A percentile compares a stretch with the other conserved stretches of the same genome.
phyloP scores from a whole-genome alignment of 2,329 filamentous ascomycete species.

The Neofusicoccum sp. region DNA sequence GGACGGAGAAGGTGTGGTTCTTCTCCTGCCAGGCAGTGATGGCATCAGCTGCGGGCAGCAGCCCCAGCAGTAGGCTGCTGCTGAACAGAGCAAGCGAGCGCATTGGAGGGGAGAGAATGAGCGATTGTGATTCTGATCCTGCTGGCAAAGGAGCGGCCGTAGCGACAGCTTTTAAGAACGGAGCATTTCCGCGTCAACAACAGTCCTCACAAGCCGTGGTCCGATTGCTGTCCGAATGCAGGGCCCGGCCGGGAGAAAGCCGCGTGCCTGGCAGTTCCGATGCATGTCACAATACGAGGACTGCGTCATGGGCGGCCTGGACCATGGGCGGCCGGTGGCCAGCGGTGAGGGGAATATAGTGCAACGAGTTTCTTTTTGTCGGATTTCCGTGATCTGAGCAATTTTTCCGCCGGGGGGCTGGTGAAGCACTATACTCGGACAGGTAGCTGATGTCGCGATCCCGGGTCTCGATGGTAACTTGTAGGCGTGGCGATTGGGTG shows the following conservation, averaged over 20 bases:
- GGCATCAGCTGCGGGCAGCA: conserved; percentile 4
- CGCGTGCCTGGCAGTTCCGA: neutral
- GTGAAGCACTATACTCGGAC: neutral
- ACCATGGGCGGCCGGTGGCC: neutral
- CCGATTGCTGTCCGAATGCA: neutral
- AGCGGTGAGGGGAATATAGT: neutral
- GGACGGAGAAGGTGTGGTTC: conserved; percentile 1
- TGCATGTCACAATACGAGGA: neutral
- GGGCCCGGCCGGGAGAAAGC: neutral
- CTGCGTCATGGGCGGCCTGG: neutral
- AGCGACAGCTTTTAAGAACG: neutral
- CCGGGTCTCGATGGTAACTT: neutral
- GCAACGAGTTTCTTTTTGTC: neutral
- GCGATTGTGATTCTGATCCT: neutral
- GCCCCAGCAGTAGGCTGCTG: conserved; percentile 7
- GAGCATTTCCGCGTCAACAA: neutral
- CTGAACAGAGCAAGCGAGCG: neutral
- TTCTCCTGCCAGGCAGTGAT: conserved; percentile 5
- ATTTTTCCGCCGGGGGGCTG: neutral
- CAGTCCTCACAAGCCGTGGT: neutral
- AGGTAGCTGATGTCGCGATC: neutral
- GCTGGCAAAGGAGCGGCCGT: neutral
- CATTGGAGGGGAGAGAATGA: neutral
- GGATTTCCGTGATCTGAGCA: neutral
- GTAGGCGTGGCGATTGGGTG: neutral